Conservation (phyloP, 495 filamentous ascomycete genomes). For the Physcia stellaris region DNA sequence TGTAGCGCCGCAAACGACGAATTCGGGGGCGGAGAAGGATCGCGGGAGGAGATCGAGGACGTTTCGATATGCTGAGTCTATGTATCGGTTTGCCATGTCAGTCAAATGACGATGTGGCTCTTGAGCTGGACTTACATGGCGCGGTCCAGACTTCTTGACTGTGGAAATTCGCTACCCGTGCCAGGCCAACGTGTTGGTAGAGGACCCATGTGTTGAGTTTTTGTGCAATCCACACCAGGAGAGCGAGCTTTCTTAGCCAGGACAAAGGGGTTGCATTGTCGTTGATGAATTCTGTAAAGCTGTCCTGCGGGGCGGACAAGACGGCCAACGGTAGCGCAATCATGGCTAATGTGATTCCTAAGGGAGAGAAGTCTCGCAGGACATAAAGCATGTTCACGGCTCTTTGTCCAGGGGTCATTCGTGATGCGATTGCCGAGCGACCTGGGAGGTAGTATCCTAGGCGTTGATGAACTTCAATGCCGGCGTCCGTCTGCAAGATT, state of each 20-base stretch:
- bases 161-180: constrained; percentile 4
- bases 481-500: constrained; percentile 2
- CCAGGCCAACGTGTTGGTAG: constrained; percentile 4
- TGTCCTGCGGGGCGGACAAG: neutral
- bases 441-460: constrained; percentile 1
- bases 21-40: neutral
- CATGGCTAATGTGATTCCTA: neutral
- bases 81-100: neutral
- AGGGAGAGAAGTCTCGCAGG: constrained; percentile 4
- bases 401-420: neutral
- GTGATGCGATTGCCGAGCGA: neutral
- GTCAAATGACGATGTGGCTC: neutral
- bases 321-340: constrained; percentile 1
- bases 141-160: constrained; percentile 6
- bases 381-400: constrained; percentile 2
- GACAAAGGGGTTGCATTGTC: neutral
- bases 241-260: neutral
- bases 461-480: constrained; percentile 5
- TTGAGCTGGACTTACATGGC: constrained; percentile 4
- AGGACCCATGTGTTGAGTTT: neutral
- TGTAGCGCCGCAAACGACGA: constrained; percentile 5
- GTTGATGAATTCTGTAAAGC: neutral
- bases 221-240: neutral
- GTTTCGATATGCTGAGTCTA: constrained; percentile 5
- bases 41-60: constrained; percentile 6